Conservation (phyloP, 2,329 filamentous ascomycete species). For the Arthrobotrys sinensis region DNA sequence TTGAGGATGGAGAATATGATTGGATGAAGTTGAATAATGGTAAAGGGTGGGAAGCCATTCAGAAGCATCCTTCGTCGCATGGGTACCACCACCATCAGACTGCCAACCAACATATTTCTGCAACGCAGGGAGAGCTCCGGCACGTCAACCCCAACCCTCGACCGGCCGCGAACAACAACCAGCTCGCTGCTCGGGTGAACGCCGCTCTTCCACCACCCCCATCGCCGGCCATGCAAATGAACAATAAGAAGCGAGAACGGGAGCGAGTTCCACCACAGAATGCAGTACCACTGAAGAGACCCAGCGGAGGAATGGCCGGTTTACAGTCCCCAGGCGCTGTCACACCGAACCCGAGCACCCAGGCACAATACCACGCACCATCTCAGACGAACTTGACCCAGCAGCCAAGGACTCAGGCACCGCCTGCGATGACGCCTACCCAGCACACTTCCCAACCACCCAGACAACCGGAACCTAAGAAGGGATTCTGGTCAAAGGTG, state of each 20-base stretch:
- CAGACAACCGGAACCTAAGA: constrained; percentile 78
- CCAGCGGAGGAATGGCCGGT: constrained; percentile 79
- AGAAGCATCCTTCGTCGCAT: constrained; percentile 78
- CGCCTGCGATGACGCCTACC: constrained; percentile 73
- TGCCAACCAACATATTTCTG: constrained; percentile 71
- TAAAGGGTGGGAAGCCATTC: constrained; percentile 90
- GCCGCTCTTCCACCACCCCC: constrained; percentile 92
- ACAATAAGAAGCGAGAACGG: constrained; percentile 78
- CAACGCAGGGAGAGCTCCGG: constrained; percentile 64
- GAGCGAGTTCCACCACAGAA: constrained; percentile 81
- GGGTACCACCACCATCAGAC: constrained; percentile 71
- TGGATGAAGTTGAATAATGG: constrained; percentile 99
- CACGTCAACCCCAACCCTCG: constrained; percentile 71
- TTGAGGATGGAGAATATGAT: constrained; percentile 98
- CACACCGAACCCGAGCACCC: constrained; percentile 90
- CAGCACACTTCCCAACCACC: constrained; percentile 69
- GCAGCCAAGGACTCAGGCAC: constrained; percentile 75
- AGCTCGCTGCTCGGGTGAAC: constrained; percentile 88
- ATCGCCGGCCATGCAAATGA: constrained; percentile 86
- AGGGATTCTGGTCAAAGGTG: constrained; percentile 89
- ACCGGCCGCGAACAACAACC: constrained; percentile 73
- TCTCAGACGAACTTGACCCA: constrained; percentile 88
- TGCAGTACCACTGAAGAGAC: constrained; percentile 81
- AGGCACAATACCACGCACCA: constrained; percentile 91
- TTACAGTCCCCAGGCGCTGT: constrained; percentile 77